Base-by-base conservation (phyloP, 148 eudicot genomes). In the Vaccinium darrowii region DNA sequence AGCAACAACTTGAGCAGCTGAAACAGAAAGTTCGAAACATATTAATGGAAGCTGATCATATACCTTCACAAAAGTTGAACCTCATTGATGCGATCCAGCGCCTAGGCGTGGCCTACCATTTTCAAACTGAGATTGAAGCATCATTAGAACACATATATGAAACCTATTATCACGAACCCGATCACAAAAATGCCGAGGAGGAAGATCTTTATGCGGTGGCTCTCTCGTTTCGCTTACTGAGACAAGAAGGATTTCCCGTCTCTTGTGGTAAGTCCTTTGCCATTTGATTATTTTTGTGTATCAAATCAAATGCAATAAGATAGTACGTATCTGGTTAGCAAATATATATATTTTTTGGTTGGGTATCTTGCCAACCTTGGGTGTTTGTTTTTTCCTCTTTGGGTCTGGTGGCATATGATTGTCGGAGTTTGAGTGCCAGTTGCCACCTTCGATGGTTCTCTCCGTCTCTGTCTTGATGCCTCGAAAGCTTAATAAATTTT, bases 21-120 rank as follows among this genome's bases (percentile, higher is more conserved):
- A 87, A 87, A 56, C 82, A 81, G 12, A 77, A 74, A 51, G 84
- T 84, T 57, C 65, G 52, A 47, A 67, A 30, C 5, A 80, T 58
- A 52, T 18, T 84, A 5, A 12, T 60, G 58, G 76, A 21, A 51
- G 71, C 86, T 76, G 79, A 73, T 54, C 21, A 79, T 47, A 27
- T 50, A 0, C 81, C 62, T 60, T 13, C 33, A 33, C 2, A 71
- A 58, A 84, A 50, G 21, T 27, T 84, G 16, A 76, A 73, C 23
- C 8, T 87, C 50, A 49, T 87, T 3, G 82, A 84, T 84, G 73
- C 83, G 11, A 81, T 84, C 39, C 86, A 87, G 63, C 86, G 87
- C 52, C 30, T 87, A 7, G 87, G 87, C 11, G 19, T 87, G 4
- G 76, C 54, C 0, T 87, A 87, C 63, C 82, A 87, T 49, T 87